These are phyloP conservation scores for Ogataea philodendri DNA, from an alignment of 805 yeast genomes.

Conservation along the genomic window DNA sequence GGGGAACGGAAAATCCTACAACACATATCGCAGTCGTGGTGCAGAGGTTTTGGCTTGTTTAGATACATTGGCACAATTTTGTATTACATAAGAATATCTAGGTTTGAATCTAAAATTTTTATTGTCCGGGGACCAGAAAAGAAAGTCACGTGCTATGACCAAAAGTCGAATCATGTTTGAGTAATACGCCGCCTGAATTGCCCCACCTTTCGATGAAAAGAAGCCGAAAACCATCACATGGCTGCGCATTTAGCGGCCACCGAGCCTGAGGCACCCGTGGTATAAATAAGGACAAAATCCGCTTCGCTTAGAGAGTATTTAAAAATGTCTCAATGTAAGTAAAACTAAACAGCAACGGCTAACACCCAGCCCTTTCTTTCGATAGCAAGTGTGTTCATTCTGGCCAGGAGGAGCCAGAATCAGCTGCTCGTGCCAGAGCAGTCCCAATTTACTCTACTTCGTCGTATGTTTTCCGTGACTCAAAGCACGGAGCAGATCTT, in stretches of 20 bases:
- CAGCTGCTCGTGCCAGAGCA: constrained; percentile 73
- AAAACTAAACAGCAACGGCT: neutral
- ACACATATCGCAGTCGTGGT: constrained; percentile 2
- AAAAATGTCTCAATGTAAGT: constrained; percentile 9
- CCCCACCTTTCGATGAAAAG: too few relatives aligned
- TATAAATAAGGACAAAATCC: too few relatives aligned
- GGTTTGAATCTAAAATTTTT: too few relatives aligned
- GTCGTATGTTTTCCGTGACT: constrained; percentile 82
- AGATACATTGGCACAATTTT: too few relatives aligned
- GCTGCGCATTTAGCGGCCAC: too few relatives aligned
- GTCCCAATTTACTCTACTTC: constrained; percentile 92
- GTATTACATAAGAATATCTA: too few relatives aligned
- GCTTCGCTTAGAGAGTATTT: too few relatives aligned
- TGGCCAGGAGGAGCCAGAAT: constrained; percentile 73
- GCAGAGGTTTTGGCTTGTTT: constrained; percentile 6
- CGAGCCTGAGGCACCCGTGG: too few relatives aligned
- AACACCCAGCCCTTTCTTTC: constrained; percentile 55
- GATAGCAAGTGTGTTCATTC: constrained; percentile 95
- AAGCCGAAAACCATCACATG: too few relatives aligned
- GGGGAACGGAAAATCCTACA: constrained; percentile 3
- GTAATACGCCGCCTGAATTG: constrained; percentile 1
- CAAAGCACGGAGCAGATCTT: constrained; percentile 88
- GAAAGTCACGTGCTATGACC: constrained; percentile 5
- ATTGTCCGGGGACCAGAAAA: too few relatives aligned
- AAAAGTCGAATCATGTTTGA: neutral